Evolutionary conservation across 2,329 filamentous ascomycete genomes (phyloP).

Genomic region (Zarea fungicola): DNA sequence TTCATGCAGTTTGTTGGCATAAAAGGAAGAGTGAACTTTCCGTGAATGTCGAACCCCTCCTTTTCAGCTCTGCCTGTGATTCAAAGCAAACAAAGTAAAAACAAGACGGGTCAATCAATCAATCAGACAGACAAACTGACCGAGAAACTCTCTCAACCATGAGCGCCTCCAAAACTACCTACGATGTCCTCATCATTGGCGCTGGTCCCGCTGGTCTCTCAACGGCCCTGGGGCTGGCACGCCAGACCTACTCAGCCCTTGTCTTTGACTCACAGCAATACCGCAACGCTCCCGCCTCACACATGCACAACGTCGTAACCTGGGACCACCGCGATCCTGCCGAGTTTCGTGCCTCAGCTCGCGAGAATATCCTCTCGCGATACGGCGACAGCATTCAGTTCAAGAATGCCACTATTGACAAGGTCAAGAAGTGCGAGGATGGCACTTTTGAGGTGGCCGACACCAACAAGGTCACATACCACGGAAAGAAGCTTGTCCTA

Average conservation of each 20-base stretch:
- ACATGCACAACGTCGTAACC: constrained; percentile 36
- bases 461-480: constrained; percentile 31
- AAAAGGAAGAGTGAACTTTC: not conserved
- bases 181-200: constrained; percentile 30
- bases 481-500: constrained; percentile 44
- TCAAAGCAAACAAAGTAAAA: not conserved
- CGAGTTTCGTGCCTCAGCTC: constrained; percentile 21
- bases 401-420: constrained; percentile 14
- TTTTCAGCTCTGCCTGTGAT: not conserved
- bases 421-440: constrained; percentile 12
- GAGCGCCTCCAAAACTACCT: not conserved
- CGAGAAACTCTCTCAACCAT: not conserved
- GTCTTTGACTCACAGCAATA: constrained; percentile 38
- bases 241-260: constrained; percentile 29
- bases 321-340: constrained; percentile 25
- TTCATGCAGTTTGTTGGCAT: not conserved
- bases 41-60: not conserved
- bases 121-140: not conserved
- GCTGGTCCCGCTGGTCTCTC: constrained; percentile 38
- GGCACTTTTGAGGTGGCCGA: constrained; percentile 28
- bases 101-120: not conserved
- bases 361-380: constrained; percentile 20
- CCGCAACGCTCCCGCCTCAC: constrained; percentile 32
- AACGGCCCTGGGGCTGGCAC: constrained; percentile 30
- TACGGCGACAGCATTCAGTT: constrained; percentile 22